Evolutionary conservation across 164 flowering plant genomes (phyloP), one percentile per base, ranked within the genome.

Genomic region (Umbilicus rupestris): DNA sequence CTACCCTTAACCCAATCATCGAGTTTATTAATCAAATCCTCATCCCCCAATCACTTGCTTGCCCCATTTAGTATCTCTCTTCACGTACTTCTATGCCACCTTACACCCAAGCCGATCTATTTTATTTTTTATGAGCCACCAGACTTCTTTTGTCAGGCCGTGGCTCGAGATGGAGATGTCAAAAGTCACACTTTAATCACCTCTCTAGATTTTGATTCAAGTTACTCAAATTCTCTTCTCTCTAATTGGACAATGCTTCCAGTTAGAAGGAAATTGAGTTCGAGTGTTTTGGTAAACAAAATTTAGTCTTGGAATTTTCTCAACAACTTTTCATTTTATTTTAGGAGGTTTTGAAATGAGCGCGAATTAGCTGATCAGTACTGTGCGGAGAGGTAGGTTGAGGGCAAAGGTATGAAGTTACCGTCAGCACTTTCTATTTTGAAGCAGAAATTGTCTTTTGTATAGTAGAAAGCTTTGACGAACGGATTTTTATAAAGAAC

Each of bases 41-140:
- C 33, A 11, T 55, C 60, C 17, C 28, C 60, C 60, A 55, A 55
- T 55, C 60, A 12, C 33, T 55, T 28, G 60, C 60, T 55, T 55
- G 60, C 33, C 33, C 60, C 60, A 55, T 26, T 55, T 55, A 28
- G 60, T 28, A 55, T 55, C 60, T 7, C 60, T 7, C 60, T 26
- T 28, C 60, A 55, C 60, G 57, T 50, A 22, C 29, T 50, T 50
- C 57, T 20, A 50, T 24, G 57, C 11, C 29, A 50, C 60, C 60
- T 26, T 33, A 3, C 60, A 10, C 26, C 31, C 60, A 55, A 55
- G 33, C 60, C 17, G 60, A 12, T 26, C 60, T 29, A 28, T 55
- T 26, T 9, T 26, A 55, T 55, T 28, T 28, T 55, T 1, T n/a
- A n/a, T 26, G 2, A 28, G 29, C 49, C 20, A 45, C 2, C 20